Evolutionary conservation across 2,329 filamentous ascomycete genomes (phyloP), one percentile per base, ranked within the genome.

Genomic region (Shiraia sp.): DNA sequence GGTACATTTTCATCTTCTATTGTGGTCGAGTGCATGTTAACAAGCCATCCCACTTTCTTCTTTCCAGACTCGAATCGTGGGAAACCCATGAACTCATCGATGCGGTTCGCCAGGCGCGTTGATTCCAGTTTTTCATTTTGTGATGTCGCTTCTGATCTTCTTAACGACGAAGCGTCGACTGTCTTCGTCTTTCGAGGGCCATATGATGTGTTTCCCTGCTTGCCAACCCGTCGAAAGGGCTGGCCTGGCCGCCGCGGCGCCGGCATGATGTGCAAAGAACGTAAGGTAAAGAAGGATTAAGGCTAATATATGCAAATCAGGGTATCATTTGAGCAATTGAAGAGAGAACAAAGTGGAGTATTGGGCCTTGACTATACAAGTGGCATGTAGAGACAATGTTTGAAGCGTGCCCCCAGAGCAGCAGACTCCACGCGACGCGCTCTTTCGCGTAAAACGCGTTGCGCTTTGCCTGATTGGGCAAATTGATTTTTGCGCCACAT

Each of bases 61-160:
- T 87, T 83, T 33, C 90, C 93, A 23, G 88, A 85, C 53, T 99
- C 95, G 67, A 91, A 96, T 36, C 92, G 87, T 24, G 85, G 79
- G 69, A 99, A 99, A 38, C 93, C 95, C 84, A 97, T 93, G 49
- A 81, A 80, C 74, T 97, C 93, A 74, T 99, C 95, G 66, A 99
- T 96, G 61, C 79, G 82, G 72, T 96, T 83, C 23, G 90, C 90
- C 36, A 96, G 81, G 41, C 84, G 83, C 32, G 85, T 86, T 26
- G 90, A 85, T 72, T 99, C 91, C 72, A 89, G 83, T 70, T 90
- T 95, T 72, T 99, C 93, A 77, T 96, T 90, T 60, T 89, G 84
- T 6, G 91, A 95, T 1, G 90, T 97, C 37, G 82, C 86, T 75
- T 99, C 95, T 40, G 83, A 84, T 41, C 87, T 82, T 30, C 87